Percentiles rank a stretch among this genome's conserved stretches.
Conservation (phyloP, 805 yeast species). For the Pichia kluyveri region DNA sequence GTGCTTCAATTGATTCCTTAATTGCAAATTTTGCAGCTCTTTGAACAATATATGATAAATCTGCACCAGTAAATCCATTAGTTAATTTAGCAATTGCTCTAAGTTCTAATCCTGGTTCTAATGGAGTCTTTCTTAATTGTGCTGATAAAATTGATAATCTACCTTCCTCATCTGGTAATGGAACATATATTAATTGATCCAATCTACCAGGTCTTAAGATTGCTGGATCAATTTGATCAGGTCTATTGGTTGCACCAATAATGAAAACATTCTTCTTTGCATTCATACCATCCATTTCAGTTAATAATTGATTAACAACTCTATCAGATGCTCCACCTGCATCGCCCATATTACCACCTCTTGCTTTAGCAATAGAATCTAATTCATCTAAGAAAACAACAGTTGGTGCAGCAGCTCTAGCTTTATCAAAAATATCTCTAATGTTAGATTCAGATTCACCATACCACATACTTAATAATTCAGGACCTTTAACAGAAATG, state of each 20-base stretch:
- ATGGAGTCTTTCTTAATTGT: slow-evolving; percentile 95
- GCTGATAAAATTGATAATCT: slow-evolving; percentile 90
- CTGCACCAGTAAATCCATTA: slow-evolving; percentile 99
- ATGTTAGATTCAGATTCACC: slow-evolving; percentile 98
- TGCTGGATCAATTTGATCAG: slow-evolving; percentile 99
- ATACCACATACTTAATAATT: slow-evolving; percentile 95
- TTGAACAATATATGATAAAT: slow-evolving; percentile 92
- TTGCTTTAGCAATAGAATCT: slow-evolving; percentile 94
- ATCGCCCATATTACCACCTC: slow-evolving; percentile 88
- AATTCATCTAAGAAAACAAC: slow-evolving; percentile 97
- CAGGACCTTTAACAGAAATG: slow-evolving; percentile 96
- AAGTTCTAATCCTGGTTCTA: slow-evolving; percentile 93
- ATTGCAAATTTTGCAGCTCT: slow-evolving; percentile 98
- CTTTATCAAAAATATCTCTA: slow-evolving; percentile 96
- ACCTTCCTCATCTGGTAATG: slow-evolving; percentile 93
- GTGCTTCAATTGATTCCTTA: slow-evolving; percentile 93
- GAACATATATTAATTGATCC: slow-evolving; percentile 97
- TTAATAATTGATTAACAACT: slow-evolving; percentile 89
- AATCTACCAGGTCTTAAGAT: slow-evolving; percentile 97
- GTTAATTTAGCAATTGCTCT: slow-evolving; percentile 85
- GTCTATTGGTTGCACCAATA: slow-evolving; percentile 98
- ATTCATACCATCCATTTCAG: slow-evolving; percentile 99
- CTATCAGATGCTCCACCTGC: slow-evolving; percentile 97
- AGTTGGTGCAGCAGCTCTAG: slow-evolving; percentile 99
- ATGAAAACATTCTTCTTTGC: slow-evolving; percentile 98